Conservation (phyloP, 768 basidiomycete species). For the Favolaschia claudopus region DNA sequence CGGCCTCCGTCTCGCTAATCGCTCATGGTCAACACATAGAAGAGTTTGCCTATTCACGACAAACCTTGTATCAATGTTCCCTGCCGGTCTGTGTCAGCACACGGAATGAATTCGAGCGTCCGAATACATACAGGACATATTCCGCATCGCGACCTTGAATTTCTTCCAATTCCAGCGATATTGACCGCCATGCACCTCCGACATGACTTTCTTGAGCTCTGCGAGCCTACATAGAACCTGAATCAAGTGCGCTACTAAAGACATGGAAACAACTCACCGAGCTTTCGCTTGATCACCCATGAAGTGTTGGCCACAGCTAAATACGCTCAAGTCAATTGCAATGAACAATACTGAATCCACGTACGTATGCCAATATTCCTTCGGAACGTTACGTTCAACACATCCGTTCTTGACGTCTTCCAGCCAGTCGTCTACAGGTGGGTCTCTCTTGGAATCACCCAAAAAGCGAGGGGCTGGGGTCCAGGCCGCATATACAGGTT, state of each 20-base stretch:
- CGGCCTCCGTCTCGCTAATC: slow-evolving; percentile 60
- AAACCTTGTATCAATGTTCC: slow-evolving; percentile 66
- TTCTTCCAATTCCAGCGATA: slow-evolving; percentile 88
- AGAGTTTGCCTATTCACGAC: background rate
- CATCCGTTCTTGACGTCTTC: slow-evolving; percentile 77
- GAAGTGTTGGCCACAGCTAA: slow-evolving; percentile 73
- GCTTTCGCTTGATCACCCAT: slow-evolving; percentile 75
- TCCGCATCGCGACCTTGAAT: slow-evolving; percentile 78
- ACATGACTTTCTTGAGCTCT: slow-evolving; percentile 77
- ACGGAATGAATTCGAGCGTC: background rate
- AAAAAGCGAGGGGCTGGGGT: slow-evolving; percentile 68
- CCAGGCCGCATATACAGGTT: slow-evolving; percentile 73
- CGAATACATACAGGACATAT: slow-evolving; percentile 75
- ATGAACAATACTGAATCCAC: background rate
- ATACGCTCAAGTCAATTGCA: background rate
- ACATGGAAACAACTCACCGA: slow-evolving; percentile 42
- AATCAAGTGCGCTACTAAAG: no score
- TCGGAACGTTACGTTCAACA: slow-evolving; percentile 70
- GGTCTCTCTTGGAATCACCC: slow-evolving; percentile 75
- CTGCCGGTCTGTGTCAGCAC: slow-evolving; percentile 41
- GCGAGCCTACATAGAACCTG: slow-evolving; percentile 48
- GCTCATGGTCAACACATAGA: no score
- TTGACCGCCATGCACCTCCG: slow-evolving; percentile 76
- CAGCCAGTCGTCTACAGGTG: slow-evolving; percentile 76
- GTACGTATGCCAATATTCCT: slow-evolving; percentile 78